Evolutionary conservation across 305 asterid genomes (phyloP).

Genomic region (Andrographis paniculata): DNA sequence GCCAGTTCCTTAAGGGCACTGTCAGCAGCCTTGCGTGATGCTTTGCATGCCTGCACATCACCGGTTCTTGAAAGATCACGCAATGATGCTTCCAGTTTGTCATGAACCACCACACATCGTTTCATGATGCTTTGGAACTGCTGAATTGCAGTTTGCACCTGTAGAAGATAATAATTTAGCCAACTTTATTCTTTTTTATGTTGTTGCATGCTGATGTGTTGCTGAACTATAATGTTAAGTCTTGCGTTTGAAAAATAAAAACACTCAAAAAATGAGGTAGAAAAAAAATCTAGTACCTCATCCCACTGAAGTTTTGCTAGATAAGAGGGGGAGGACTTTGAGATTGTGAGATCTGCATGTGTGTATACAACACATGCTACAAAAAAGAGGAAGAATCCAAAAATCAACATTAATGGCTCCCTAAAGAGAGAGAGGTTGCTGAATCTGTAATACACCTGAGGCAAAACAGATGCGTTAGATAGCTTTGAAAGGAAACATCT

Average conservation of each 20-base stretch:
- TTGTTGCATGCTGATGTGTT: too few relatives aligned
- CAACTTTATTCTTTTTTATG: conserved; percentile 2
- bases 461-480: too few relatives aligned
- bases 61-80: conserved; percentile 93
- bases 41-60: conserved; percentile 80
- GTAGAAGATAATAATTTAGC: conserved; percentile 14
- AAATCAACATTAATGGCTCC: conserved; percentile 87
- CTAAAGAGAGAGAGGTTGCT: conserved; percentile 61
- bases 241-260: not conserved
- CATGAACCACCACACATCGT: conserved; percentile 49
- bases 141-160: conserved; percentile 78
- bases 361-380: conserved; percentile 61
- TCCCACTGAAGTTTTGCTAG: conserved; percentile 94
- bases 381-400: conserved; percentile 79
- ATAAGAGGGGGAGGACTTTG: conserved; percentile 81
- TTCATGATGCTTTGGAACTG: conserved; percentile 55
- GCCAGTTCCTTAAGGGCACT: conserved; percentile 59
- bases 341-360: conserved; percentile 88
- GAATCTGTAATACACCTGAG: conserved; percentile 84
- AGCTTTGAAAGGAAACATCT: too few relatives aligned
- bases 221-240: too few relatives aligned
- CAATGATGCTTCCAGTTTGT: conserved; percentile 77
- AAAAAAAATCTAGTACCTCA: conserved; percentile 42
- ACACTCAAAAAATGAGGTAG: conserved; percentile 5
- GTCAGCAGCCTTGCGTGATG: conserved; percentile 84